Evolutionary conservation across 2,329 filamentous ascomycete species (phyloP), one percentile per base, ranked within the genome.

Genomic region (Orbilia quercus): DNA sequence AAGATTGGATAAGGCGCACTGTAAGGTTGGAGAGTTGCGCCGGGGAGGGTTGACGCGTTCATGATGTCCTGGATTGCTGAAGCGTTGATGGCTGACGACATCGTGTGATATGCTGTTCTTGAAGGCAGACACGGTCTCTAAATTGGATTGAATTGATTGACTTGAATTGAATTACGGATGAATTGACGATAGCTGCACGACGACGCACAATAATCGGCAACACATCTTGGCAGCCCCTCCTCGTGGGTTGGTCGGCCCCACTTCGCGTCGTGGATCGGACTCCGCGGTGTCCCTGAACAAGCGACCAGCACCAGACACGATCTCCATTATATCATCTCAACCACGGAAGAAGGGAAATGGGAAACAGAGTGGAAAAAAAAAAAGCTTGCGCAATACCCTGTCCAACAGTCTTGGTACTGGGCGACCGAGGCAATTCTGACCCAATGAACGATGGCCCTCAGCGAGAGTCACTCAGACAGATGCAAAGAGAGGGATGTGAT

Each of bases 1-100:
- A 73, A 73, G 53, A 73, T 66, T 5, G 69, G 69, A 66, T 73
- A 73, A 73, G 69, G 69, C 55, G 59, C 51, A 60, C 28, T 45
- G 60, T 48, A 48, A 62, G 69, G 69, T 73, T 73, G 69, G 20
- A 62, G 38, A 18, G 67, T 36, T 45, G 47, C 51, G 14, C 34
- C 40, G 31, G 69, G 42, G 34, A 45, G 22, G 22, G 69, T 73
- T 73, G 69, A 73, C 60, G 60, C 60, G 60, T 73, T 50, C 69
- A 66, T 60, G 45, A 73, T 73, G 25, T 73, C 69, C 48, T 66
- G 60, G 45, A 60, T 57, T n/a, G 67, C 54, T 6, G 67, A 25
- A 31, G 47, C 53, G 42, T 53, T 62, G 53, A 65, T 66, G 28
- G 69, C 69, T 73, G 60, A 73, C 60, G 69, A 63, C 69, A 73